Evolutionary conservation across 768 basidiomycete species (phyloP), one percentile per base, ranked within the genome.

Genomic region (Phanerochaete carnosa): DNA sequence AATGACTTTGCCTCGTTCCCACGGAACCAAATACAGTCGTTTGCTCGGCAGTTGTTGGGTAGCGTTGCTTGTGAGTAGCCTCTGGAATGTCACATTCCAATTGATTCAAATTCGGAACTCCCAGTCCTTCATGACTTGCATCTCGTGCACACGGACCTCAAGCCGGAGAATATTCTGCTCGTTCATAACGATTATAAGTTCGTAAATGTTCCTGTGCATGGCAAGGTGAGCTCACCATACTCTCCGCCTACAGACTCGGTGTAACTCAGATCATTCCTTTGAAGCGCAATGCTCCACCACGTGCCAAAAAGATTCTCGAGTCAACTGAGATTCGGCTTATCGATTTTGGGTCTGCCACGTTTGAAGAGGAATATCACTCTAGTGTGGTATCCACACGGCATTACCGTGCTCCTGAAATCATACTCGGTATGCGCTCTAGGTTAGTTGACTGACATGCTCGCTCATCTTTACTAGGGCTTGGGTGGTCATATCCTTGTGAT

Each of bases 321-420:
- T 90, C 88, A 45, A 96, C 94, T 3, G 92, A 94, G 52, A 98
- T 99, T 64, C 92, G 90, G 43, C 80, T 99, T 45, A 99, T 98
- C 72, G 97, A 99, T 74, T 99, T 99, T 74, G 97, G 97, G 58
- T 96, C 94, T 43, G 97, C 97, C 1, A 99, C 97, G 1, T 98
- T 98, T 67, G 92, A 98, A 70, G 85, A 92, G 68, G 97, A 99
- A 74, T 98, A 98, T 73, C 97, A 99, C 73, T 98, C 96, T 0
- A 94, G 92, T 1, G 97, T 99, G 26, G 97, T 99, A 56, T 96
- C 91, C 35, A 99, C 97, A 13, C 87, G 97, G 57, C 97, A 99
- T 76, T 99, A 99, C 69, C 91, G 97, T 62, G 97, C 97, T 12
- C 97, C 97, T 3, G 97, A 99, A 79, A 98, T 99, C 73, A 99